Conservation (phyloP, 2,329 filamentous ascomycete genomes). For the Fusarium albidum region DNA sequence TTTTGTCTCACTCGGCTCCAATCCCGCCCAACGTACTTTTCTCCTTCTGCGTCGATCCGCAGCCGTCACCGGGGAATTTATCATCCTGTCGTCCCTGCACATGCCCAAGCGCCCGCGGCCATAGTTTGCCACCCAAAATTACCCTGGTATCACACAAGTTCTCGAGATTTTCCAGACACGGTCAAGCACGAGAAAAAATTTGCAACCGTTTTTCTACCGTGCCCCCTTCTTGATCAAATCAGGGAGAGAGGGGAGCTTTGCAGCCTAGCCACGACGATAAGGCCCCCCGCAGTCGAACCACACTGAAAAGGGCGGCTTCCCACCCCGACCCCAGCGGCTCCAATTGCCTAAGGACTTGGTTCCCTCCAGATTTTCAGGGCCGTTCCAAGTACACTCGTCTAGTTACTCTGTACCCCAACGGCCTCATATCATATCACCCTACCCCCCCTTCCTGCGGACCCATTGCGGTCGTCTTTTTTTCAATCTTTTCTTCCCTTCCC, state of each 20-base stretch:
- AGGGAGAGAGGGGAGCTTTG: conserved; percentile 36
- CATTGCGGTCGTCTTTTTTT: conserved; percentile 25
- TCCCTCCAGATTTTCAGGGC: conserved; percentile 33
- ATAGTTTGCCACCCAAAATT: conserved; percentile 40
- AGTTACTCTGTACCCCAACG: conserved; percentile 23
- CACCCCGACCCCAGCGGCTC: conserved; percentile 22
- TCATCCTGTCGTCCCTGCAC: conserved; percentile 41
- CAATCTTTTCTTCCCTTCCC: conserved; percentile 15
- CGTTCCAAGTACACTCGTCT: conserved; percentile 31
- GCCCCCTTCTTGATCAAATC: conserved; percentile 31
- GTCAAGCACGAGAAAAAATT: conserved; percentile 36
- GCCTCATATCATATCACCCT: conserved; percentile 37
- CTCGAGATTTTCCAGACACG: conserved; percentile 36
- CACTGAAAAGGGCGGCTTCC: conserved; percentile 30
- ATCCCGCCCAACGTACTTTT: conserved; percentile 19
- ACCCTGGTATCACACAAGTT: conserved; percentile 41
- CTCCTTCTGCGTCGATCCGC: conserved; percentile 22
- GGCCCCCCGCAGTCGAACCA: conserved; percentile 41
- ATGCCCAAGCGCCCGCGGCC: conserved; percentile 34
- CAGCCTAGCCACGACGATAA: conserved; percentile 34
- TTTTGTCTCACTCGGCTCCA: conserved; percentile 10
- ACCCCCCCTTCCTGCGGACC: conserved; percentile 23
- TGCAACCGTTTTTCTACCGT: conserved; percentile 25
- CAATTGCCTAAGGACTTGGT: conserved; percentile 31
- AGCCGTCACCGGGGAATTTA: conserved; percentile 35